phyloP scores from a whole-genome alignment of 2,329 filamentous ascomycete genomes.

The Nigrospora oryzae region DNA sequence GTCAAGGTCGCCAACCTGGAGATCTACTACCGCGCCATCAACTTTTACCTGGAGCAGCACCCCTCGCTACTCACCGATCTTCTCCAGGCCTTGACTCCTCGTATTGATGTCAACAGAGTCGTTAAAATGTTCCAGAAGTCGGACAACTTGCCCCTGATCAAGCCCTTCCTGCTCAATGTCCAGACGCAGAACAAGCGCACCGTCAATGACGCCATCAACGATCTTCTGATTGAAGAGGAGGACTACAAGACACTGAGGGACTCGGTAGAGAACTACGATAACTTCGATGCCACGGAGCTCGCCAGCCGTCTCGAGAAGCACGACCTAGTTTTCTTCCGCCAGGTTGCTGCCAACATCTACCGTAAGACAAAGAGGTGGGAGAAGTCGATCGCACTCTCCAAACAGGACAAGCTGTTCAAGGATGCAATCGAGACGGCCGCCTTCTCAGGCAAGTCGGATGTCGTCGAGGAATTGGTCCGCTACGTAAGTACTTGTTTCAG shows the following conservation, averaged over 20 bases:
- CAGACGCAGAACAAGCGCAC: constrained; percentile 96
- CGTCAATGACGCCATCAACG: constrained; percentile 97
- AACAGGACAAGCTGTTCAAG: constrained; percentile 99
- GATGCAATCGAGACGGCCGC: constrained; percentile 97
- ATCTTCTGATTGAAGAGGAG: constrained; percentile 95
- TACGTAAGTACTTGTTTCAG: constrained; percentile 66
- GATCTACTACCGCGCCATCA: constrained; percentile 96
- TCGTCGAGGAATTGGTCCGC: constrained; percentile 90
- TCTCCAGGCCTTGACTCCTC: constrained; percentile 80
- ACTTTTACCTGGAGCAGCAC: constrained; percentile 97
- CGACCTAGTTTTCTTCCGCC: constrained; percentile 97
- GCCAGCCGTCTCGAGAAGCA: constrained; percentile 93
- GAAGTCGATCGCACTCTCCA: constrained; percentile 94
- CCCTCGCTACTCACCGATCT: constrained; percentile 93
- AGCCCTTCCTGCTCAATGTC: constrained; percentile 95
- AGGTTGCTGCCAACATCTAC: constrained; percentile 97
- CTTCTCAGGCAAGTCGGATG: constrained; percentile 79
- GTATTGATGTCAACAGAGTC: constrained; percentile 97
- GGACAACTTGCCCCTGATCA: constrained; percentile 95
- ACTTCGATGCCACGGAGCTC: constrained; percentile 92
- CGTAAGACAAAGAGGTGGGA: constrained; percentile 99
- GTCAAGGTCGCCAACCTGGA: constrained; percentile 97
- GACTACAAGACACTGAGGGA: constrained; percentile 98
- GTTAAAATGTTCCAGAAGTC: constrained; percentile 98
- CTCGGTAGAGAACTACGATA: constrained; percentile 97